These are phyloP conservation scores for Leccinum solheimii DNA, from an alignment of 1,284 basidiomycete genomes.

Conservation along the genomic window DNA sequence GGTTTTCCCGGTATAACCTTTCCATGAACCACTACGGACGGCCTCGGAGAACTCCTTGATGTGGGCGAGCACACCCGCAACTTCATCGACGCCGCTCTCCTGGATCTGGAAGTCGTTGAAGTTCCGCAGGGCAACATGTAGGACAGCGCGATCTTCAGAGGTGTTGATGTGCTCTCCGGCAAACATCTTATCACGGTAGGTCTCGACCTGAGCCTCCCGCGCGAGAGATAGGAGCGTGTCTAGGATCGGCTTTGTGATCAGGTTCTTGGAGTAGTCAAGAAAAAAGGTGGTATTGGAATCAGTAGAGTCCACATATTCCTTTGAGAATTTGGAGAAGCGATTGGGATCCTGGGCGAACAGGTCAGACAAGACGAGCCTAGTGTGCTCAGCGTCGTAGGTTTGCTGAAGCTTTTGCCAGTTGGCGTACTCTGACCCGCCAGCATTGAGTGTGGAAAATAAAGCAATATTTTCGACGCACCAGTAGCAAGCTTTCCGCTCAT, in stretches of 20 bases:
- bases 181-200: constrained; percentile 91
- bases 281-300: constrained; percentile 79
- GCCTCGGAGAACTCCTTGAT: constrained; percentile 89
- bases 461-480: constrained; percentile 34
- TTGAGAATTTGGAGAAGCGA: constrained; percentile 87
- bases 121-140: constrained; percentile 94
- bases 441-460: not conserved
- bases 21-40: constrained; percentile 87
- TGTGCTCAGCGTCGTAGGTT: constrained; percentile 76
- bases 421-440: constrained; percentile 63
- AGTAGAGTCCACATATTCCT: constrained; percentile 68
- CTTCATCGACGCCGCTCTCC: constrained; percentile 84
- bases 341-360: constrained; percentile 88
- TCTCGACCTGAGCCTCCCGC: constrained; percentile 85
- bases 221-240: constrained; percentile 77
- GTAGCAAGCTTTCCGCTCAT: constrained; percentile 59
- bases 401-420: constrained; percentile 91
- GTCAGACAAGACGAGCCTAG: constrained; percentile 82
- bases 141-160: constrained; percentile 93
- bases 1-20: constrained; percentile 94
- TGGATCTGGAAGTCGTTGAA: constrained; percentile 73
- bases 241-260: constrained; percentile 87
- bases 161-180: constrained; percentile 97
- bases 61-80: constrained; percentile 83
- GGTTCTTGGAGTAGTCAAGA: constrained; percentile 96